Evolutionary conservation across 2,329 filamentous ascomycete species (phyloP).

Genomic region (Escovopsis sp.): DNA sequence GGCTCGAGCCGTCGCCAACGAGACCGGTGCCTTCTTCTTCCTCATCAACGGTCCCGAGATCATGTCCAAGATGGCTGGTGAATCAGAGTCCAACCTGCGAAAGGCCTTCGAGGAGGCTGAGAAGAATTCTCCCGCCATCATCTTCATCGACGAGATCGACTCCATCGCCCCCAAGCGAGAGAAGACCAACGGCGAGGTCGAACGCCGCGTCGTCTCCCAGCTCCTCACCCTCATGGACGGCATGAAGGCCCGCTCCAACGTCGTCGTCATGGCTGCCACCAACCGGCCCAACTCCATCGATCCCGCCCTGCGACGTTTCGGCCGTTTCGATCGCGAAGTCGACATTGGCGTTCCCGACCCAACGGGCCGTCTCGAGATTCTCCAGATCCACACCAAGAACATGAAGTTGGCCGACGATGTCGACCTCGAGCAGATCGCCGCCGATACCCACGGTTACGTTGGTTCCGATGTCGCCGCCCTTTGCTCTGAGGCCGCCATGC

Average conservation of each 20-base stretch:
- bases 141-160: slow-evolving; percentile 99
- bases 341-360: slow-evolving; percentile 97
- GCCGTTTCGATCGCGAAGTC: slow-evolving; percentile 96
- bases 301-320: slow-evolving; percentile 90
- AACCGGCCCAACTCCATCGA: slow-evolving; percentile 99
- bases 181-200: slow-evolving; percentile 98
- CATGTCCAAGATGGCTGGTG: slow-evolving; percentile 99
- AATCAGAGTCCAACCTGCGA: slow-evolving; percentile 93
- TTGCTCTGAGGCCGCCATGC: slow-evolving; percentile 98
- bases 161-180: slow-evolving; percentile 99
- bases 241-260: slow-evolving; percentile 98
- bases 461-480: slow-evolving; percentile 96
- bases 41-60: slow-evolving; percentile 98
- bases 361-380: slow-evolving; percentile 94
- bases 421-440: slow-evolving; percentile 88
- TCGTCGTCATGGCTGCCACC: slow-evolving; percentile 97
- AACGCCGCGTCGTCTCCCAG: slow-evolving; percentile 96
- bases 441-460: slow-evolving; percentile 97
- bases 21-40: slow-evolving; percentile 99
- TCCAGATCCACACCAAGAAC: slow-evolving; percentile 99
- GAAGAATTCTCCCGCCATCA: slow-evolving; percentile 98
- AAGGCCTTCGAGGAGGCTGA: slow-evolving; percentile 99
- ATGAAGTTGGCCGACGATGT: slow-evolving; percentile 98
- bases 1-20: slow-evolving; percentile 96
- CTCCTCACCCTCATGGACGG: slow-evolving; percentile 97